Base-by-base conservation (phyloP, 1,284 basidiomycete genomes). In the Bjerkandera adusta region DNA sequence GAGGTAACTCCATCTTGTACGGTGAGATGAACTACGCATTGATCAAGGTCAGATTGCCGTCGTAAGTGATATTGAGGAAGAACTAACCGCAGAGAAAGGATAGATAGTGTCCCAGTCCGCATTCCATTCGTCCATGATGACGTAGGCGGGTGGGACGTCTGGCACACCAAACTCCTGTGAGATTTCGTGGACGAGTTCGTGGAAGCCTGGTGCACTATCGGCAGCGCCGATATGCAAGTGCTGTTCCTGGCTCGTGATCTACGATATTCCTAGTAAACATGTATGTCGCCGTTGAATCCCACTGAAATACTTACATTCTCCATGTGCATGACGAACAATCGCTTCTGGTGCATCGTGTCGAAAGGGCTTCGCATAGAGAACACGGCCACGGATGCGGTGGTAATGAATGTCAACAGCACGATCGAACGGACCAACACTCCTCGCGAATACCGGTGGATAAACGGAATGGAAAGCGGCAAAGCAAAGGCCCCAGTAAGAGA, bases 91-190 rank as follows among this genome's bases (percentile, higher is more conserved):
- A 4, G 88, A 90, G 63, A 93, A 89, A 2, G 94, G 92, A 67
- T 94, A 96, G 24, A 97, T 64, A 1, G 83, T 72, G 67, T 94
- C 90, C 92, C 92, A 95, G 55, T 92, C 90, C 13, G 75, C 68
- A 51, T 87, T 88, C 60, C 82, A 76, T 38, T 81, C 77, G 54
- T 85, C 69, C 81, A 89, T 83, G 3, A 71, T 62, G 7, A 82
- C 70, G 1, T 69, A 56, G n/a, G 66, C 72, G 5, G 73, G 72
- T 27, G 71, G 68, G 12, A 60, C 56, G 15, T 68, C 68, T 1
- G 67, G 58, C 1, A 68, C 66, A 10, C 79, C 77, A 59, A 96
- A 86, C 26, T 77, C 68, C 4, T 64, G 55, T 1, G 82, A 78
- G 5, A 97, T 77, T 21, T 80, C 76, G 5, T 73, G 57, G 1